Evolutionary conservation across 108 stramenopile species (phyloP), one percentile per base, ranked within the genome.

Genomic region (Nitzschia putrida): DNA sequence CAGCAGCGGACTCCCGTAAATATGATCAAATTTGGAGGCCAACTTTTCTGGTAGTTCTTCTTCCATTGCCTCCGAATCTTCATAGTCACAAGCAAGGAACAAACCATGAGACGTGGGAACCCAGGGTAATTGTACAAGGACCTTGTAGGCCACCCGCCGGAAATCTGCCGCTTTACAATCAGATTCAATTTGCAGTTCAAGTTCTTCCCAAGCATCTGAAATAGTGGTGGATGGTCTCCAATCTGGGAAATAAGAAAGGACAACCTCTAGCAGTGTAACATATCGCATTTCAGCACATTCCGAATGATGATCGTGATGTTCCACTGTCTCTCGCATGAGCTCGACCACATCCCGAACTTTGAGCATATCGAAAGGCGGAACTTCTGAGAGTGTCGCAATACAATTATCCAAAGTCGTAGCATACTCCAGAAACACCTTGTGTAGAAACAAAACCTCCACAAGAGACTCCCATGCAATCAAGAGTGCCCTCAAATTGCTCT

Each of bases 261-360:
- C 25, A 21, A 80, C 50, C 64, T 80, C 79, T 14, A 80, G 21
- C 7, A 80, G 50, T 7, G 79, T 80, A 12, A 73, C 73, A 66
- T 61, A 80, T 34, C 79, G 73, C 16, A 69, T 47, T 72, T 79
- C 78, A 6, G 71, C 57, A 24, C 58, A 74, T 61, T 49, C 38
- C 22, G 74, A 65, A 13, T 47, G 57, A 25, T 45, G 34, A 23
- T 57, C 18, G 43, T 74, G 51, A 9, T 72, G 64, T 40, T 59
- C 58, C 20, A 68, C 79, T 24, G 79, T 70, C n/a, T 80, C 43
- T 16, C 20, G 63, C 73, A 80, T 68, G n/a, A 74, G 68, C 29
- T 63, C 26, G 18, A 74, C 43, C 24, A 80, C 53, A 29, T 64
- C 47, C 9, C 63, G 45, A 8, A 64, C 10, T 13, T 42, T 39